phyloP scores from a whole-genome alignment of 495 filamentous ascomycete species.

The Lasiosphaeria hispida region DNA sequence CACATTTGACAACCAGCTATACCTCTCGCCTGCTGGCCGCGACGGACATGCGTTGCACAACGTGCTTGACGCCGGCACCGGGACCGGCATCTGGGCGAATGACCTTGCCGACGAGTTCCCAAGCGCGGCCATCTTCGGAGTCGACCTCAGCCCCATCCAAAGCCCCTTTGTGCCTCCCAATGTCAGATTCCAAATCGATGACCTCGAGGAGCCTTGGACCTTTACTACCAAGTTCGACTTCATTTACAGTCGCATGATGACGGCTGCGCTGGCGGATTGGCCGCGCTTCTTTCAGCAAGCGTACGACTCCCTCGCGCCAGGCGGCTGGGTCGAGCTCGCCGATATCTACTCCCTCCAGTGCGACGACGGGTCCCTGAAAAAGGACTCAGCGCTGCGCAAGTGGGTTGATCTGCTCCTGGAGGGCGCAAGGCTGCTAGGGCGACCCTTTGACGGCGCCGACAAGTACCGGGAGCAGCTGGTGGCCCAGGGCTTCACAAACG shows the following conservation, averaged over 20 bases:
- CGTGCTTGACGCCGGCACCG: constrained; percentile 27
- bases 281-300: constrained; percentile 34
- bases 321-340: constrained; percentile 43
- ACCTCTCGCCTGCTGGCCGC: constrained; percentile 9
- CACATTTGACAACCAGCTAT: constrained; percentile 18
- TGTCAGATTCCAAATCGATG: constrained; percentile 41
- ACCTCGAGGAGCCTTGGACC: constrained; percentile 43
- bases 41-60: constrained; percentile 1
- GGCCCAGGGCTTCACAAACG: constrained; percentile 31
- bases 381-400: not conserved
- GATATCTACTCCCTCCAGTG: constrained; percentile 19
- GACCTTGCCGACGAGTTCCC: constrained; percentile 28
- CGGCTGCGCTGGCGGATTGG: constrained; percentile 42
- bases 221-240: constrained; percentile 45
- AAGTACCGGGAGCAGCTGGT: constrained; percentile 6
- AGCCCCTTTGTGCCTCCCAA: constrained; percentile 34
- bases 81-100: constrained; percentile 30
- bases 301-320: constrained; percentile 41
- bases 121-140: constrained; percentile 21
- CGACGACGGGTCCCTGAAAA: constrained; percentile 2
- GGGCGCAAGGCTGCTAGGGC: not conserved
- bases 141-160: constrained; percentile 49
- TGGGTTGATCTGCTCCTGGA: constrained; percentile 1
- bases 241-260: constrained; percentile 45
- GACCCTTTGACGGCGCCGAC: constrained; percentile 1